A percentile compares a stretch with the other conserved stretches of the same genome.
phyloP scores from a whole-genome alignment of 257 asterid genomes.

The Ajuga chamaepitys region DNA sequence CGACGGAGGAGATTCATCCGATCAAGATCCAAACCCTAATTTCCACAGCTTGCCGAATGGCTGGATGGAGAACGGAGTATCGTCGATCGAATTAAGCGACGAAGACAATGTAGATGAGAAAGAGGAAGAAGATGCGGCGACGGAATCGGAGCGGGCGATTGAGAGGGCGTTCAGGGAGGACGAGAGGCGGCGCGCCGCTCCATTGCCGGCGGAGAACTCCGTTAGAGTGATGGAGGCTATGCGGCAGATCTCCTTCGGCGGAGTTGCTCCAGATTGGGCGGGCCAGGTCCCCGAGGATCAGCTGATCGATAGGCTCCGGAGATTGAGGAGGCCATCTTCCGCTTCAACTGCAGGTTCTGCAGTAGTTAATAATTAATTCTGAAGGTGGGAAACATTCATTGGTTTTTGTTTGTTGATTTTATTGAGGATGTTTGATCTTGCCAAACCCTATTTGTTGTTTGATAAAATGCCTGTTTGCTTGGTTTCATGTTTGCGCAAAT shows the following conservation, averaged over 20 bases:
- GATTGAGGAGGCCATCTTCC: conserved; percentile 28
- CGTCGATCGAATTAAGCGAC: conserved; percentile 55
- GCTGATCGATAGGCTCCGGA: conserved; percentile 55
- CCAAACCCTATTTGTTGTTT: neutral
- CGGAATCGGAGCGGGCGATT: conserved; percentile 40
- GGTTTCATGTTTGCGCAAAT: no score
- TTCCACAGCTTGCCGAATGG: conserved; percentile 49
- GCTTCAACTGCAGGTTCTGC: conserved; percentile 14
- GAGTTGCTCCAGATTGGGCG: conserved; percentile 70
- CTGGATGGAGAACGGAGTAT: conserved; percentile 42
- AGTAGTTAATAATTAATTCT: conserved; percentile 1
- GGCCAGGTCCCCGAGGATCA: conserved; percentile 58
- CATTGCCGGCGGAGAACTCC: conserved; percentile 61
- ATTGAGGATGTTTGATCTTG: neutral
- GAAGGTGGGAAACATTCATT: neutral
- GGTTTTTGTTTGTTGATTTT: neutral
- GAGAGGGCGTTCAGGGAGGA: conserved; percentile 70
- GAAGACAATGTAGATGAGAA: conserved; percentile 23
- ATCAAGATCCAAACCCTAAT: conserved; percentile 18
- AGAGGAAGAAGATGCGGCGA: conserved; percentile 34
- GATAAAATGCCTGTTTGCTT: neutral
- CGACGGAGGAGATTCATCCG: conserved; percentile 30
- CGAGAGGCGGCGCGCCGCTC: conserved; percentile 69
- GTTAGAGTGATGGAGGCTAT: conserved; percentile 75
- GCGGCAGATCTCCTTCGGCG: conserved; percentile 63